These are phyloP conservation scores for Helichrysum umbraculigerum DNA, from an alignment of 129 eudicot genomes.

Conservation along the genomic window DNA sequence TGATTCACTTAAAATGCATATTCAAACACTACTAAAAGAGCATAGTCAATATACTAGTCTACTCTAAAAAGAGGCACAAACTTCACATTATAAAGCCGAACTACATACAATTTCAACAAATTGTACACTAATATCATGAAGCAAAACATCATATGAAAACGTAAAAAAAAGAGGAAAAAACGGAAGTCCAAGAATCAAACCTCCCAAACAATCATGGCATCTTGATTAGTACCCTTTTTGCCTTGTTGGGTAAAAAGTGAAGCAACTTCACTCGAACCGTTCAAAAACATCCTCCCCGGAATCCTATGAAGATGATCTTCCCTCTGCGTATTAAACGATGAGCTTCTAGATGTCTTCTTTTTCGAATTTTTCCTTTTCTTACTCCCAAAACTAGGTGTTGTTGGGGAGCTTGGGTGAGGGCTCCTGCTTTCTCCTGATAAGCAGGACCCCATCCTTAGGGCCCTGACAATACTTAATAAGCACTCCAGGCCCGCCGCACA, in stretches of 20 bases:
- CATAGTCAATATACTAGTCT: not conserved
- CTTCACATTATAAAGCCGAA: not conserved
- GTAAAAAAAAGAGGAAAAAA: not conserved
- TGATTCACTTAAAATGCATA: not conserved
- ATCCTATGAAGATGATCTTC: constrained; percentile 72
- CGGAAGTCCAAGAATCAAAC: constrained; percentile 38
- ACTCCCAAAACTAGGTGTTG: constrained; percentile 35
- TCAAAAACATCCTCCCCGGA: constrained; percentile 73
- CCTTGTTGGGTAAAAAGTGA: constrained; percentile 90
- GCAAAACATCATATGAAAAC: not conserved
- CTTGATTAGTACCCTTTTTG: constrained; percentile 97
- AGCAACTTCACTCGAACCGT: constrained; percentile 82
- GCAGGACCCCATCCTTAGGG: constrained; percentile 99
- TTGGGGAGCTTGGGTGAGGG: constrained; percentile 73
- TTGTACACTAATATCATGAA: not conserved
- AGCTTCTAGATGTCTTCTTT: constrained; percentile 58
- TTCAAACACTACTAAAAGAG: not conserved
- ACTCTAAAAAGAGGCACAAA: constrained; percentile 1
- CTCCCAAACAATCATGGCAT: constrained; percentile 99
- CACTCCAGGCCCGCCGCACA: constrained; percentile 89
- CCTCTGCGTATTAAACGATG: constrained; percentile 66
- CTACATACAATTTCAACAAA: not conserved
- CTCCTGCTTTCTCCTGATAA: constrained; percentile 91
- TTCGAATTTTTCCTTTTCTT: constrained; percentile 48
- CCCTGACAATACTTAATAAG: constrained; percentile 74